Evolutionary conservation across 1,284 basidiomycete genomes (phyloP).

Genomic region (Inonotus obliquus): DNA sequence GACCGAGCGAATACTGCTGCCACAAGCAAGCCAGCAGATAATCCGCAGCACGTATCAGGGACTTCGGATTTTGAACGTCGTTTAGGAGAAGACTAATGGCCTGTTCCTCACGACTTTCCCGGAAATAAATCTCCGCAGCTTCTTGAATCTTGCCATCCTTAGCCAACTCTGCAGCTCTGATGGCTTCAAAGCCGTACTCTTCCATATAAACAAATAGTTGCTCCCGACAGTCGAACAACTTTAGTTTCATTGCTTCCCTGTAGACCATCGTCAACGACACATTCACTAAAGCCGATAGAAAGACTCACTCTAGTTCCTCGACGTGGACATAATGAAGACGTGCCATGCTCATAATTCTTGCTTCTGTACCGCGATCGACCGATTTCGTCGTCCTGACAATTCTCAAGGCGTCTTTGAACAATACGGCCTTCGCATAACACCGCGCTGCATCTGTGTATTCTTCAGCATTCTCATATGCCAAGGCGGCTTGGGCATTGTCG

Average conservation of each 20-base stretch:
- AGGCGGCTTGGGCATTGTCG: conserved; percentile 43
- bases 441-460: conserved; percentile 43
- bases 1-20: conserved; percentile 13
- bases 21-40: conserved; percentile 14
- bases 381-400: conserved; percentile 36
- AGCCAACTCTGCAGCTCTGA: conserved; percentile 47
- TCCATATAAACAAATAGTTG: conserved; percentile 58
- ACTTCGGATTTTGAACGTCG: conserved; percentile 25
- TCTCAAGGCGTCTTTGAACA: conserved; percentile 50
- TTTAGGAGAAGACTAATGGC: conserved; percentile 45
- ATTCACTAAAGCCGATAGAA: not conserved
- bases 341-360: conserved; percentile 43
- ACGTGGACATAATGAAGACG: conserved; percentile 45
- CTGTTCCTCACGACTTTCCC: conserved; percentile 43
- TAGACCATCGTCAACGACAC: not conserved
- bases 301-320: not conserved
- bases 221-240: conserved; percentile 49
- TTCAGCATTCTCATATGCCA: conserved; percentile 38
- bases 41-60: conserved; percentile 7
- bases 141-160: conserved; percentile 40
- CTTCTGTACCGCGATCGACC: conserved; percentile 33
- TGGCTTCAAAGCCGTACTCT: conserved; percentile 48
- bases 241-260: conserved; percentile 42
- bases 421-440: conserved; percentile 43
- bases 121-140: conserved; percentile 52